These are phyloP conservation scores for Globisporangium paroecandrum DNA, from an alignment of 352 stramenopile species.

Conservation along the genomic window DNA sequence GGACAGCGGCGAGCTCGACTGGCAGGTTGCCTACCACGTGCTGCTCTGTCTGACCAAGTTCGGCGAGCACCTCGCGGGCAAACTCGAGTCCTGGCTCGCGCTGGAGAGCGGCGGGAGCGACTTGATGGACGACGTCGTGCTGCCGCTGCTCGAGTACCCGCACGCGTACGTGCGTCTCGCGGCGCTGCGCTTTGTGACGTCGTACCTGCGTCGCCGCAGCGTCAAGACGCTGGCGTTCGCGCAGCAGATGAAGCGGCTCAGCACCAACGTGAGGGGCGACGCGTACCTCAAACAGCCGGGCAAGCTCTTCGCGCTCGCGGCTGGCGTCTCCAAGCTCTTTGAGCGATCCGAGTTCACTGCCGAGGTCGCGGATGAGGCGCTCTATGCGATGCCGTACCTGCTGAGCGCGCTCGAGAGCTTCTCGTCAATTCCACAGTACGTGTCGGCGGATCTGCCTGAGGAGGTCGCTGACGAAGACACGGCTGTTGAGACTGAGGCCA, in stretches of 20 bases:
- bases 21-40: conserved; percentile 64
- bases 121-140: conserved; percentile 48
- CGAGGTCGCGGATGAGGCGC: conserved; percentile 53
- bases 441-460: conserved; percentile 19
- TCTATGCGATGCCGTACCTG: conserved; percentile 61
- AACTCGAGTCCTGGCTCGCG: conserved; percentile 64
- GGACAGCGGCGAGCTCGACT: conserved; percentile 41
- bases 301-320: conserved; percentile 58
- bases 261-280: conserved; percentile 28
- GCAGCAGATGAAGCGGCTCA: conserved; percentile 32
- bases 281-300: conserved; percentile 52
- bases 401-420: conserved; percentile 50
- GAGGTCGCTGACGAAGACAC: conserved; percentile 16
- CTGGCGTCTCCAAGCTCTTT: conserved; percentile 65
- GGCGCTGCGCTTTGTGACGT: conserved; percentile 52
- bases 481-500: conserved; percentile 14
- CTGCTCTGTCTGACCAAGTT: conserved; percentile 64
- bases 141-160: conserved; percentile 67
- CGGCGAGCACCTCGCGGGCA: conserved; percentile 51
- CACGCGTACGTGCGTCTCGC: conserved; percentile 72
- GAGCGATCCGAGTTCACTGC: conserved; percentile 46
- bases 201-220: conserved; percentile 59
- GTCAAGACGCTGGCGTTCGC: conserved; percentile 41
- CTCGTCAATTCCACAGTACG: conserved; percentile 58
- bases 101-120: conserved; percentile 17